Conservation (phyloP, 1,284 basidiomycete genomes). For the Austroboletus novae-zelandiae region DNA sequence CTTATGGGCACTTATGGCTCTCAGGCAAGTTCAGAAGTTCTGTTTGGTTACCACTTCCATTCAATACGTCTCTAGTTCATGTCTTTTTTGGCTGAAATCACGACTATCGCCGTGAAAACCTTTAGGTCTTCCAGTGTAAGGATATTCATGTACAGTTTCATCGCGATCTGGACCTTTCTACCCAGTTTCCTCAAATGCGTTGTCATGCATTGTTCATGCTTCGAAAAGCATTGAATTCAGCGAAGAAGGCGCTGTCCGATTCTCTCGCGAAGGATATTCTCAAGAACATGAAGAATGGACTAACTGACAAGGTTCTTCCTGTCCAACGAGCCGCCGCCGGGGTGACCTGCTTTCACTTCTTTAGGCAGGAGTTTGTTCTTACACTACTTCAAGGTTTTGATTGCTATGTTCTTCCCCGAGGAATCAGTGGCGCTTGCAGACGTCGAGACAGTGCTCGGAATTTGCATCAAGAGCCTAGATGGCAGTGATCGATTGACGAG, state of each 20-base stretch:
- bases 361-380: slow-evolving; percentile 7
- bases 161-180: slow-evolving; percentile 6
- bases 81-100: slow-evolving; percentile 90
- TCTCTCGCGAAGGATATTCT: slow-evolving; percentile 77
- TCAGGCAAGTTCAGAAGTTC: slow-evolving; percentile 52
- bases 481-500: slow-evolving; percentile 83
- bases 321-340: slow-evolving; percentile 85
- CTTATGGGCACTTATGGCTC: slow-evolving; percentile 82
- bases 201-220: slow-evolving; percentile 81
- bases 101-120: slow-evolving; percentile 61
- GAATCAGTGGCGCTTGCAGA: slow-evolving; percentile 64
- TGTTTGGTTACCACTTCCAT: background rate
- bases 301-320: slow-evolving; percentile 84
- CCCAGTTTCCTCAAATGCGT: slow-evolving; percentile 75
- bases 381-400: slow-evolving; percentile 50
- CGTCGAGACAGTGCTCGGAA: slow-evolving; percentile 69
- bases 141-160: background rate
- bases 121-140: slow-evolving; percentile 70
- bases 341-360: slow-evolving; percentile 39
- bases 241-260: slow-evolving; percentile 84
- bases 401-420: slow-evolving; percentile 58
- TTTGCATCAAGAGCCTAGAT: slow-evolving; percentile 79
- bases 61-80: slow-evolving; percentile 62
- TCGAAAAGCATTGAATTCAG: slow-evolving; percentile 72
- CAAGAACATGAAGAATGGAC: slow-evolving; percentile 75